Base-by-base conservation (phyloP, 1,284 basidiomycete species). In the Rhodotorula mucilaginosa region DNA sequence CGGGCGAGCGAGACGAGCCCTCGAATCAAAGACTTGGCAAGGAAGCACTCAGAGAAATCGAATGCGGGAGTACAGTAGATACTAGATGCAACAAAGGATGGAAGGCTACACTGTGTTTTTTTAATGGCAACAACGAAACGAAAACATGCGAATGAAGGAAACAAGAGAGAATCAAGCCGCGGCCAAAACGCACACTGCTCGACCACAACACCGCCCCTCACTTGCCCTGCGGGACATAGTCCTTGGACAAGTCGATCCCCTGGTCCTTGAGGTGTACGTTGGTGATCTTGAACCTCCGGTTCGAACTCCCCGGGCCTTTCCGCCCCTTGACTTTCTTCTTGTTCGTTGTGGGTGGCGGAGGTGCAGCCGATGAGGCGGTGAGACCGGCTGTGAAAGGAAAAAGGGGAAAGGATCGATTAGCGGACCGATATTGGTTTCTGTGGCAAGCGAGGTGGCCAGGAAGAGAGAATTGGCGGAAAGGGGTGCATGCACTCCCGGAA, bases 191-290 rank as follows among this genome's bases (percentile, higher is more conserved):
- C 29, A 26, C 26, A 26, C 26, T 26, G 26, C 26, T 26, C 26
- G 26, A 26, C 26, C 26, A 26, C 26, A 26, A 26, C 26, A 26
- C 26, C 26, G 26, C 26, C 26, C 26, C 26, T 58, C 61, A 65
- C 26, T 61, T n/a, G 5, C 44, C 31, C 52, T 57, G 46, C 56
- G 71, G 70, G 18, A 68, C 67, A n/a, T 70, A 82, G 71, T 84
- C 91, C 75, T 86, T 87, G 65, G 89, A 89, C 63, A 95, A 81
- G 81, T 95, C 92, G 82, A 95, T 89, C 75, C 89, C 88, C 57
- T 72, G 73, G 60, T 80, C 81, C 79, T 88, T 89, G 79, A 94
- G 81, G 84, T 94, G 93, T 2, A 89, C 89, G 78, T 95, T 96
- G 62, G 92, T 94, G 74, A 95, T 87, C 77, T 90, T 88, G 74